Percentiles rank a stretch among this genome's conserved stretches.
Evolutionary conservation across 495 filamentous ascomycete genomes (phyloP).

Genomic region (Hypomontagnella monticulosa): DNA sequence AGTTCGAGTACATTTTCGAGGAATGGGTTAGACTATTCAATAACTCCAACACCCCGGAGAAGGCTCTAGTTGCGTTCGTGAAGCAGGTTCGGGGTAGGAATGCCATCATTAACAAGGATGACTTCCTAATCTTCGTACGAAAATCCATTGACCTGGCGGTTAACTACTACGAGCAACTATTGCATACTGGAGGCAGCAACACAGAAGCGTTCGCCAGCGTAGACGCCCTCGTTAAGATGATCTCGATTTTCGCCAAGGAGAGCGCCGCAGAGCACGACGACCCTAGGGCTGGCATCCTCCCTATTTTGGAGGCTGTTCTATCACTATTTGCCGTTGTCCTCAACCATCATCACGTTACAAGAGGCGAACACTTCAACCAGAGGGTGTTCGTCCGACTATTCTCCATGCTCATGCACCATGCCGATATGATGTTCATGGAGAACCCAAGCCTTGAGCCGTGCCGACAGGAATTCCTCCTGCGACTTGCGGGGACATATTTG

Average conservation of each 20-base stretch:
- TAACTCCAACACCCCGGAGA: slow-evolving; percentile 74
- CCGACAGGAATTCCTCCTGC: slow-evolving; percentile 74
- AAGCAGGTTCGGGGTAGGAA: slow-evolving; percentile 80
- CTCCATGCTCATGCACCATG: slow-evolving; percentile 80
- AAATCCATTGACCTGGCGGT: slow-evolving; percentile 83
- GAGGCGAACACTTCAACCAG: slow-evolving; percentile 83
- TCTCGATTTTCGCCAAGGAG: slow-evolving; percentile 76
- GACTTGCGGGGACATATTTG: slow-evolving; percentile 76
- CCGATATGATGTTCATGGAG: slow-evolving; percentile 56
- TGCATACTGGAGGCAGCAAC: slow-evolving; percentile 67
- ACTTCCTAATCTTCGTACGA: slow-evolving; percentile 80
- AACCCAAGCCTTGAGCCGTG: slow-evolving; percentile 25
- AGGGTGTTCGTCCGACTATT: slow-evolving; percentile 93
- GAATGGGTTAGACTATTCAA: slow-evolving; percentile 91
- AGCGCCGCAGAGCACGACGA: slow-evolving; percentile 33
- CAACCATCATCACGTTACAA: slow-evolving; percentile 83
- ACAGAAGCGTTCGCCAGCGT: slow-evolving; percentile 77
- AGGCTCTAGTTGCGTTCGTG: slow-evolving; percentile 78
- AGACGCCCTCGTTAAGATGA: slow-evolving; percentile 88
- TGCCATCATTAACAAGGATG: slow-evolving; percentile 75
- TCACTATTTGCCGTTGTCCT: slow-evolving; percentile 80
- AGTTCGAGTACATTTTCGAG: slow-evolving; percentile 92
- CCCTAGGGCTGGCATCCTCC: slow-evolving; percentile 28
- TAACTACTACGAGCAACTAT: slow-evolving; percentile 72
- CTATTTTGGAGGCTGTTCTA: slow-evolving; percentile 76